phyloP scores from a whole-genome alignment of 129 eudicot species.

The Tagetes erecta region DNA sequence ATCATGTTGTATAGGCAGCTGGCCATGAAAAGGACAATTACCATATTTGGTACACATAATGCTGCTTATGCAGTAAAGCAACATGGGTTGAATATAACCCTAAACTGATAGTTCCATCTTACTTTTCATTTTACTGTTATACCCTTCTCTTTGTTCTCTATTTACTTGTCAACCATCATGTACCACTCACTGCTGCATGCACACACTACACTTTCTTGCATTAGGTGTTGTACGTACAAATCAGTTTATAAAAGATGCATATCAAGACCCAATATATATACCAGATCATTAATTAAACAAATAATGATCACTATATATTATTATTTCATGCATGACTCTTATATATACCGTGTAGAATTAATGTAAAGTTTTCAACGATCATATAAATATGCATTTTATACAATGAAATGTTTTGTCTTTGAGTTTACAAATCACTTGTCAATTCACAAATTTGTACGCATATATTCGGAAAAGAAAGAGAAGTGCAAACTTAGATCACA shows the following conservation, averaged over 20 bases:
- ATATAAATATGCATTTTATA: no score
- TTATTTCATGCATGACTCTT: not conserved
- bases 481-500: no score
- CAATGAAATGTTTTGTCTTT: no score
- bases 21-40: conserved; percentile 30
- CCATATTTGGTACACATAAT: conserved; percentile 21
- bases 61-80: conserved; percentile 27
- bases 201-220: conserved; percentile 18
- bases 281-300: not conserved
- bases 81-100: conserved; percentile 24
- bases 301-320: not conserved
- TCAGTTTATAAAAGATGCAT: not conserved
- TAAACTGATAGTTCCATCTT: conserved; percentile 22
- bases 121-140: conserved; percentile 20
- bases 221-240: conserved; percentile 23
- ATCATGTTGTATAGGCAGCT: conserved; percentile 36
- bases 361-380: no score
- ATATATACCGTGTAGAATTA: no score
- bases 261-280: not conserved
- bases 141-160: conserved; percentile 6
- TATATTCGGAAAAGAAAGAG: no score
- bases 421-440: no score
- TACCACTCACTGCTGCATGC: conserved; percentile 30
- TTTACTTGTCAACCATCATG: conserved; percentile 24
- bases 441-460: no score